A percentile compares a stretch with the other conserved stretches of the same genome.
phyloP scores from a whole-genome alignment of 2,329 filamentous ascomycete species.

The Alternaria triticina region DNA sequence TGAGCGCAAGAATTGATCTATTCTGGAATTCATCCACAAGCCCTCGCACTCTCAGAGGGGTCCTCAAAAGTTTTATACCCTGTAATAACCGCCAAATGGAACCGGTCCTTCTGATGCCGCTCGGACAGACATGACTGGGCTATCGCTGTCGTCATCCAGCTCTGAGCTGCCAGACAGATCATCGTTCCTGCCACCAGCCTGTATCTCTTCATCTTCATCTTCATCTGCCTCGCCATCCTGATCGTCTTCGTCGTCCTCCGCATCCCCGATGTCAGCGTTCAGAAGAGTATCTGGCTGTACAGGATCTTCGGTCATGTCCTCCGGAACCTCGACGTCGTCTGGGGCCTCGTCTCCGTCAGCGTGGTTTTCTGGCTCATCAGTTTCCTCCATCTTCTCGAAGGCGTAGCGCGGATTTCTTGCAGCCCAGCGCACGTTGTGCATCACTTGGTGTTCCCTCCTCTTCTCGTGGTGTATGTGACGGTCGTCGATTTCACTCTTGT shows the following conservation, averaged over 20 bases:
- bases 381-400: slow-evolving; percentile 39
- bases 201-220: slow-evolving; percentile 23
- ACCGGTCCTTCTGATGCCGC: slow-evolving; percentile 26
- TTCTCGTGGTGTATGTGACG: slow-evolving; percentile 31
- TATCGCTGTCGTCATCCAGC: slow-evolving; percentile 18
- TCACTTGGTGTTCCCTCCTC: slow-evolving; percentile 38
- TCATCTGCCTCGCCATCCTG: slow-evolving; percentile 21
- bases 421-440: slow-evolving; percentile 40
- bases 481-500: slow-evolving; percentile 36
- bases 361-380: slow-evolving; percentile 4
- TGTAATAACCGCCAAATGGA: slow-evolving; percentile 34
- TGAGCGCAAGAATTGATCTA: not conserved
- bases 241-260: slow-evolving; percentile 24
- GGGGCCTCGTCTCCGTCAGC: slow-evolving; percentile 19
- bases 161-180: slow-evolving; percentile 23
- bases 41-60: too few relatives aligned
- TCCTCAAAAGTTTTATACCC: slow-evolving; percentile 9
- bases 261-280: slow-evolving; percentile 27
- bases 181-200: slow-evolving; percentile 17
- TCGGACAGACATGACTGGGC: slow-evolving; percentile 14
- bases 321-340: slow-evolving; percentile 33
- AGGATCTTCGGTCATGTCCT: slow-evolving; percentile 40
- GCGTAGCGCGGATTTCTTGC: slow-evolving; percentile 43
- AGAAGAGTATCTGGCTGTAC: slow-evolving; percentile 33
- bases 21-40: too few relatives aligned